Percentiles rank a stretch among this genome's conserved stretches.
Conservation (phyloP, 257 asterid genomes). For the Verbena officinalis region DNA sequence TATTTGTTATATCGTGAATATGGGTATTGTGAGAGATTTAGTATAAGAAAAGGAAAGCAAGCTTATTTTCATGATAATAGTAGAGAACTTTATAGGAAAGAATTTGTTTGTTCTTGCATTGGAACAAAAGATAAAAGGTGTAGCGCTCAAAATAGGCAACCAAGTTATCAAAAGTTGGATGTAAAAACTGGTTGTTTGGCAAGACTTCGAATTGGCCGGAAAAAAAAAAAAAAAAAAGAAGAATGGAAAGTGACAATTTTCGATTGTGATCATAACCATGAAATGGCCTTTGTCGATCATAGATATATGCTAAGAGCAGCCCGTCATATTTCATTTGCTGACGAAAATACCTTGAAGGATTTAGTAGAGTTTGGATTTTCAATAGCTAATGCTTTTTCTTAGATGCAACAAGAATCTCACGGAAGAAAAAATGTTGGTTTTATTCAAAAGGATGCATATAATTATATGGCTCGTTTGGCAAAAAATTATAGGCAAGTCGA, state of each 20-base stretch:
- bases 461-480: neutral
- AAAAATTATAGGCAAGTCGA: neutral
- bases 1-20: neutral
- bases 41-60: conserved; percentile 5
- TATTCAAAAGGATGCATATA: neutral
- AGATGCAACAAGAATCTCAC: neutral
- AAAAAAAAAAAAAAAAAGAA: neutral
- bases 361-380: conserved; percentile 4
- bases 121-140: neutral
- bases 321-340: neutral
- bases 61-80: neutral
- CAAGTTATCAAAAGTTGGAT: neutral
- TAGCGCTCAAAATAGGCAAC: neutral
- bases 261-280: neutral
- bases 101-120: neutral
- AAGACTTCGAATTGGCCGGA: neutral
- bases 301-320: neutral
- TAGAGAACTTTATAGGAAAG: neutral
- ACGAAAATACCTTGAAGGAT: neutral
- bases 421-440: neutral
- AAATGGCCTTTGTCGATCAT: neutral
- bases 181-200: no score
- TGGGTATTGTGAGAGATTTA: neutral
- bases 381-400: neutral
- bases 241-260: neutral